Percentiles rank a stretch among this genome's conserved stretches.
Evolutionary conservation across 257 asterid species (phyloP).

Genomic region (Leptodermis oblonga): DNA sequence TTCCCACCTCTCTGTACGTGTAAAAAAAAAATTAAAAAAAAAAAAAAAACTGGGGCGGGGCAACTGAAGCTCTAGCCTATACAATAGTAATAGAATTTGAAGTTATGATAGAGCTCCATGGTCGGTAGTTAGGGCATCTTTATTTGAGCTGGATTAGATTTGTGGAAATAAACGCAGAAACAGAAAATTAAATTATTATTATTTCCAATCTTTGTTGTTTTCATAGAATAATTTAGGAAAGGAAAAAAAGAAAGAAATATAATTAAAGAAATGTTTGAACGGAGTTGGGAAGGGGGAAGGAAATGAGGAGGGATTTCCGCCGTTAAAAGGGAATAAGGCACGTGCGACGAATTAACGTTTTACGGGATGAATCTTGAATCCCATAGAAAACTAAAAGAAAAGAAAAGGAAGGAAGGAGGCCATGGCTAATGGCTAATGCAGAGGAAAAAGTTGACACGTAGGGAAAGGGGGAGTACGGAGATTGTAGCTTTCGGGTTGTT

Average conservation of each 20-base stretch:
- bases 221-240: neutral
- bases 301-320: constrained; percentile 52
- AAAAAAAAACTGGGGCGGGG: no score
- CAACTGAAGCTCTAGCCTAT: neutral
- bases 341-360: constrained; percentile 33
- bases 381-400: no score
- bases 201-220: neutral
- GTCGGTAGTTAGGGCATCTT: neutral
- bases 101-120: neutral
- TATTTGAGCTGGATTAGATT: constrained; percentile 8
- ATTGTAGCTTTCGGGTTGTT: no score
- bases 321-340: constrained; percentile 44
- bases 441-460: constrained; percentile 9
- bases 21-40: no score
- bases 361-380: no score
- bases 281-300: constrained; percentile 23
- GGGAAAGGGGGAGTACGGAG: neutral
- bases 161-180: neutral
- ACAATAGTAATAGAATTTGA: neutral
- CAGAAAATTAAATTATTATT: constrained; percentile 2
- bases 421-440: no score
- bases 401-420: neutral
- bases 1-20: neutral
- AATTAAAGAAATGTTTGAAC: constrained; percentile 20
- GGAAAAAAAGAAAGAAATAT: neutral